Percentiles rank a stretch among this genome's conserved stretches.
These are phyloP conservation scores for Xylaria sp. DNA, from an alignment of 2,329 filamentous ascomycete species.

Conservation along the genomic window DNA sequence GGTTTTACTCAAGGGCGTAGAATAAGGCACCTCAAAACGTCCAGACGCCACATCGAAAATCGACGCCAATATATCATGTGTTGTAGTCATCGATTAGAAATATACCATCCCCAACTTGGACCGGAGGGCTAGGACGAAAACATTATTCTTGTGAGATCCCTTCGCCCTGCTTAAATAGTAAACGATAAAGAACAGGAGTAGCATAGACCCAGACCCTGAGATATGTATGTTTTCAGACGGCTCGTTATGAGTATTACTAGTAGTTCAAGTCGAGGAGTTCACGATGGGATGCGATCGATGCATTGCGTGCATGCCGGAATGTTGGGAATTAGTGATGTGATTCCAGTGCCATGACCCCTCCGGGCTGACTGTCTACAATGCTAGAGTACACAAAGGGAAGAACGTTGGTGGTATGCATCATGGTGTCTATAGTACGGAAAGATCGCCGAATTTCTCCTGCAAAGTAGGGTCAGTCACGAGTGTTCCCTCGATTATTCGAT, in stretches of 20 bases:
- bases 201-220: not conserved
- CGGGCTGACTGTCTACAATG: slow-evolving; percentile 72
- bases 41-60: not conserved
- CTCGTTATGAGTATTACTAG: not conserved
- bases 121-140: not conserved
- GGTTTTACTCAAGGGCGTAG: no score
- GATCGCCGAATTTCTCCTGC: slow-evolving; percentile 98
- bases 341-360: slow-evolving; percentile 43
- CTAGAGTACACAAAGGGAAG: slow-evolving; percentile 73
- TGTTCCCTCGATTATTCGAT: not conserved
- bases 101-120: not conserved
- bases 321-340: slow-evolving; percentile 39
- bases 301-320: not conserved
- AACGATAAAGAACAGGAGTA: not conserved
- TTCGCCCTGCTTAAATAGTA: not conserved
- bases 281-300: not conserved
- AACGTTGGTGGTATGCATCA: slow-evolving; percentile 49
- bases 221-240: not conserved
- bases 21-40: no score
- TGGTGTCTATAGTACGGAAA: slow-evolving; percentile 84
- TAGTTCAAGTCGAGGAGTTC: not conserved
- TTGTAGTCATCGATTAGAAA: not conserved
- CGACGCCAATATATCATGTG: not conserved
- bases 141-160: not conserved
- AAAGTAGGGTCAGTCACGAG: slow-evolving; percentile 57